Evolutionary conservation across 768 basidiomycete genomes (phyloP), one percentile per base, ranked within the genome.

Genomic region (Calocera cornea): DNA sequence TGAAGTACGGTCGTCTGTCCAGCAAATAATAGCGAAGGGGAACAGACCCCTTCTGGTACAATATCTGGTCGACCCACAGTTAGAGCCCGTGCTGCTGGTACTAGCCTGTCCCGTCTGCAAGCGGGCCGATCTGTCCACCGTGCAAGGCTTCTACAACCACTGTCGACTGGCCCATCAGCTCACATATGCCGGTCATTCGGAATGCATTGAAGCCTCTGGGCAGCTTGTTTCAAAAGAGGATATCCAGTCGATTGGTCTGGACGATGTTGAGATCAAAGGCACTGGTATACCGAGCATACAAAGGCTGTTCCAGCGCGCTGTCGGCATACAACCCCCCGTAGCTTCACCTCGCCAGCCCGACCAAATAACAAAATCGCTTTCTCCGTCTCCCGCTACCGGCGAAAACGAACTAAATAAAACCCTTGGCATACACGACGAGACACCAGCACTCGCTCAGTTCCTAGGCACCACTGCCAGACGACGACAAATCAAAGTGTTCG

Each of bases 121-220:
- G 10, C 79, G 82, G 24, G 78, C 76, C 7, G 80, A 84, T 60
- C 83, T 83, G 70, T 81, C 80, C 27, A 83, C 77, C 29, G 76
- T 84, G 7, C 82, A 83, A 68, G 82, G 82, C 14, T 76, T 84
- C 41, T 74, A 84, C 33, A 83, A 83, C 64, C 82, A 83, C 70
- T 81, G 80, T 41, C 81, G 83, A 19, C 72, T 83, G n/a, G 75
- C 79, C 10, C 82, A 83, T 68, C 74, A 77, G 16, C 73, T 80
- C 41, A 80, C 83, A 67, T 83, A 78, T 74, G 78, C 80, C 19
- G 82, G 78, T 34, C 82, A 83, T 68, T 83, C 84, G 49, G 79
- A 82, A 34, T 83, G 83, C 67, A 79, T 84, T 27, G 76, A 77
- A 64, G 77, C 76, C 41, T 82, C 80, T 38, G 82, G 81, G 8